Evolutionary conservation across 768 basidiomycete genomes (phyloP), one percentile per base, ranked within the genome.

Genomic region (Xerocomellus dryophilus): DNA sequence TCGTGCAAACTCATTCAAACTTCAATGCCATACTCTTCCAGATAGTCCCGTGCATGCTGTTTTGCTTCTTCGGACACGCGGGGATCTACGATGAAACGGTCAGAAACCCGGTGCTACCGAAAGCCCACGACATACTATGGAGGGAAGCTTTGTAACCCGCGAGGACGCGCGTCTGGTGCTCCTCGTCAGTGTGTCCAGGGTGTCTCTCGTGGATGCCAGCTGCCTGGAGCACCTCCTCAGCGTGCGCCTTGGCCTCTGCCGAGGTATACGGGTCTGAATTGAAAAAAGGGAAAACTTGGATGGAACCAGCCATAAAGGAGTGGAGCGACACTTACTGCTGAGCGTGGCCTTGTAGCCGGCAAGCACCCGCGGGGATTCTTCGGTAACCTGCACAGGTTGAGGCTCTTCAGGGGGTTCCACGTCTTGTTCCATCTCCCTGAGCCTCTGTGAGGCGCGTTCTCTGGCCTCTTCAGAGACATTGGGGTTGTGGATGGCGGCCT

Each of bases 131-230:
- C 77, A 43, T 56, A 82, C 81, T 83, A 46, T 67, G 58, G 2
- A 83, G 61, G 1, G 82, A 75, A 27, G 82, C 81, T 56, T 84
- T 83, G 65, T 82, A 82, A 10, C 82, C 82, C 0, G 74, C 82
- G 5, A 80, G 61, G 39, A 83, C 80, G 34, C 76, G 79, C 2
- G 61, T 73, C 45, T 69, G 55, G 48, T 82, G 79, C 57, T 76
- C 72, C 27, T 74, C 72, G 11, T 74, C 67, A 4, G 50, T 57
- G 17, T 67, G 65, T 0, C 61, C 70, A 0, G 69, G 67, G 0
- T 64, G 54, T 36, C 65, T 64, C 34, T 72, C 72, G 2, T 59
- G 53, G 43, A 77, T 72, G 0, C 75, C 81, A 4, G 74, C 73
- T 5, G 76, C 78, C 41, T 72, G 67, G 46, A 84, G 72, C 31